phyloP scores from a whole-genome alignment of 2,329 filamentous ascomycete genomes.

The Diaporthe australafricana region DNA sequence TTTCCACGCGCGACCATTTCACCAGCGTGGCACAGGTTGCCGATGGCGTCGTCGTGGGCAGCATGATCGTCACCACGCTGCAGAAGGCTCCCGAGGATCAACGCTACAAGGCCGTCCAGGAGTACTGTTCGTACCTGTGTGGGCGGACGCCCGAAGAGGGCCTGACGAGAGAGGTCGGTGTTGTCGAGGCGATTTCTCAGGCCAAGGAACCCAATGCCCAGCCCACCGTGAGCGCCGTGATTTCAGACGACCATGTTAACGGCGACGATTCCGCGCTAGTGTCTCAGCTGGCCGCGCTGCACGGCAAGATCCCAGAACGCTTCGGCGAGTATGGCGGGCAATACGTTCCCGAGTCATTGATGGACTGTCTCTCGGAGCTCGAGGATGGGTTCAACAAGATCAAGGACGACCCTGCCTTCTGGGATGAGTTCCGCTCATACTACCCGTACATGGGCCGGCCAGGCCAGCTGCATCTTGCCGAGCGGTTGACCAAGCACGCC shows the following conservation, averaged over 20 bases:
- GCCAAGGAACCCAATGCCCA: constrained; percentile 69
- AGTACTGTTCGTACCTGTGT: constrained; percentile 82
- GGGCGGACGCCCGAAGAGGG: constrained; percentile 57
- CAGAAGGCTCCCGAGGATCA: constrained; percentile 74
- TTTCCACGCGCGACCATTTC: constrained; percentile 96
- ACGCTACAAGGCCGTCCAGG: constrained; percentile 79
- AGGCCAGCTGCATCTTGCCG: constrained; percentile 89
- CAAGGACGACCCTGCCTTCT: constrained; percentile 89
- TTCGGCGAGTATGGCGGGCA: constrained; percentile 98
- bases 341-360: constrained; percentile 96
- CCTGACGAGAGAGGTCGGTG: constrained; percentile 73
- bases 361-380: constrained; percentile 94
- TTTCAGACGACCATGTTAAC: constrained; percentile 64
- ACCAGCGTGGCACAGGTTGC: constrained; percentile 84
- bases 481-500: constrained; percentile 87
- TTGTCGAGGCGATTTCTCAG: constrained; percentile 74
- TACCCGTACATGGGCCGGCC: constrained; percentile 98
- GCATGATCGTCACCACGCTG: constrained; percentile 89
- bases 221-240: constrained; percentile 76
- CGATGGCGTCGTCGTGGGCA: constrained; percentile 96
- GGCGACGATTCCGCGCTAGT: constrained; percentile 65
- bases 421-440: constrained; percentile 95
- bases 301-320: constrained; percentile 82
- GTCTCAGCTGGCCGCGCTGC: constrained; percentile 87
- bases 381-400: constrained; percentile 92